A percentile compares a stretch with the other conserved stretches of the same genome.
Conservation (phyloP, 73 alveolate species). For the Stentor roeselii region DNA sequence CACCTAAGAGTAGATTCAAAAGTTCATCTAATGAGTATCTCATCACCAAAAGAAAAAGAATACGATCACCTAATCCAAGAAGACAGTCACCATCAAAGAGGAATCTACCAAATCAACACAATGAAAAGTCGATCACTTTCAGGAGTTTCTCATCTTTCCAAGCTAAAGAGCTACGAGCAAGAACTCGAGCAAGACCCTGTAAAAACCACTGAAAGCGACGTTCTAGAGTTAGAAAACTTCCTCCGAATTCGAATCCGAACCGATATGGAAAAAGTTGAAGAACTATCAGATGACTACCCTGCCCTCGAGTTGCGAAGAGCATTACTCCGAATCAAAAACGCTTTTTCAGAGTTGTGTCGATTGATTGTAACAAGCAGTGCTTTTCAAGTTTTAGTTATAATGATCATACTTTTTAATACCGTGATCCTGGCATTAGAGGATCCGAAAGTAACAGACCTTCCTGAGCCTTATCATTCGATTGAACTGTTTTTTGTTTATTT, state of each 20-base stretch:
- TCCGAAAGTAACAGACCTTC: background rate
- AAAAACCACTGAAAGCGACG: background rate
- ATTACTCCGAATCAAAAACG: background rate
- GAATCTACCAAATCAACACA: background rate
- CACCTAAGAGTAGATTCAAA: too few species aligned
- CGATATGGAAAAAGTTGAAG: slow-evolving; percentile 11
- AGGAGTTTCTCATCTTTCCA: background rate
- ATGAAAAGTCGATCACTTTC: background rate
- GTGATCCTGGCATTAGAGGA: slow-evolving; percentile 18
- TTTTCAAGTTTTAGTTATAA: background rate
- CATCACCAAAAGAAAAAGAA: background rate
- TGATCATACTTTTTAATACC: background rate
- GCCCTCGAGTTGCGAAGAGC: slow-evolving; percentile 8
- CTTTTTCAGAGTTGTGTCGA: background rate
- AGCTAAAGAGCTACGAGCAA: too few species aligned
- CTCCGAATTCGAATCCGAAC: background rate
- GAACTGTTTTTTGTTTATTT: slow-evolving; percentile 45
- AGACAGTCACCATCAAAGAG: background rate
- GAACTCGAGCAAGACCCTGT: background rate
- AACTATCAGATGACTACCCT: background rate
- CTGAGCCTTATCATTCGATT: background rate
- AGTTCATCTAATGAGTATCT: too few species aligned
- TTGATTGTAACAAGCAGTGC: background rate
- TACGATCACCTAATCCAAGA: background rate
- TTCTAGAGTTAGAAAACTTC: background rate